Base-by-base conservation (phyloP, 805 yeast species). In the Kazachstania psychrophila region DNA sequence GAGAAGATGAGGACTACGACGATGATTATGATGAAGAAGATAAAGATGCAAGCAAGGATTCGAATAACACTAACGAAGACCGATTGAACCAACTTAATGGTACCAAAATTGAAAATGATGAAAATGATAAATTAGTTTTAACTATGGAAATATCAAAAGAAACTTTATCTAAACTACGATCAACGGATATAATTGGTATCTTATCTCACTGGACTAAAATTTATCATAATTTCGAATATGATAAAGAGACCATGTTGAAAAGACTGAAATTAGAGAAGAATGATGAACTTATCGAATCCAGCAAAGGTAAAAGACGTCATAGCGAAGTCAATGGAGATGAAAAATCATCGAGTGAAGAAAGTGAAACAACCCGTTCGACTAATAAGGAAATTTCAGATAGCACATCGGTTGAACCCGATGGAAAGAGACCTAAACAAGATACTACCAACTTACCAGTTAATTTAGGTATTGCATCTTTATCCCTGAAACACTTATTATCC, bases 191-290 rank as follows among this genome's bases (percentile, higher is more conserved):
- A 30, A 61, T 58, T 28, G 46, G 47, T 2, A 44, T 65, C 5
- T 73, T 81, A 39, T 73, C 69, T 40, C 80, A 75, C 51, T 79
- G 80, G 62, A 77, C 77, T 59, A 79, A 74, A 46, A 73, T 81
- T 4, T 82, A 82, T 50, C 92, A 82, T 51, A 75, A 70, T 46
- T 80, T 80, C 52, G 94, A 83, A 54, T 72, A 75, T 51, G 94
- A 83, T 55, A 60, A 53, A 39, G 94, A 84, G 36, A 83, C 88
- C 2, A 65, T 85, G 37, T 65, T 78, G 37, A 82, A 85, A 49
- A 70, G 92, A 52, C 61, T 85, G 42, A 82, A 79, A 51, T 64
- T 88, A 23, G 94, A 85, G 49, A 82, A 80, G 47, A 79, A 84
- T 38, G 94, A 88, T 55, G 71, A 81, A 51, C 75, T 81, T 47